Percentiles rank a stretch among this genome's conserved stretches.
phyloP scores from a whole-genome alignment of 257 asterid genomes.

The Solanum habrochaites region DNA sequence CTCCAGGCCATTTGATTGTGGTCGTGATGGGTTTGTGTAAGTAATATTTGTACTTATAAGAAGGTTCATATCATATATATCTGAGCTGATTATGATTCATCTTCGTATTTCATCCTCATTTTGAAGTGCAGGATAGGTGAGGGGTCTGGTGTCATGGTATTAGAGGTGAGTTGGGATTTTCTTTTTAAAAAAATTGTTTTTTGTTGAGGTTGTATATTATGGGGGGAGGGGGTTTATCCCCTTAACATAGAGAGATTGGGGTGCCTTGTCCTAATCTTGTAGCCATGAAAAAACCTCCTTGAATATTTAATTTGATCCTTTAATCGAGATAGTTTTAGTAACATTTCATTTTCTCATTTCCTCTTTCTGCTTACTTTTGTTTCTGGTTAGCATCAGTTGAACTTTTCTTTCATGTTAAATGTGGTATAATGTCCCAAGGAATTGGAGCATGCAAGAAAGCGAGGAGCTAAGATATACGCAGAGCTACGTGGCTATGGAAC shows the following conservation, averaged over 20 bases:
- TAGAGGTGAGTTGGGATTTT: slow-evolving; percentile 58
- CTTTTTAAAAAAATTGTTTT: neutral
- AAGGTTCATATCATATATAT: neutral
- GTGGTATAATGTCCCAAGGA: slow-evolving; percentile 35
- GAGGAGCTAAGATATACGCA: slow-evolving; percentile 86
- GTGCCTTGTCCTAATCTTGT: neutral
- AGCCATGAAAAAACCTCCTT: neutral
- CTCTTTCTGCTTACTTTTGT: neutral
- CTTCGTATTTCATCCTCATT: slow-evolving; percentile 6
- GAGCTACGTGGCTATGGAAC: slow-evolving; percentile 93
- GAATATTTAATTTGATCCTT: neutral
- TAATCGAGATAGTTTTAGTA: neutral
- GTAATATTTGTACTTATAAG: slow-evolving; percentile 9
- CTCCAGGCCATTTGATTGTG: slow-evolving; percentile 89
- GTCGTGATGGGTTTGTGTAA: slow-evolving; percentile 97
- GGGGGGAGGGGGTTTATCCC: neutral
- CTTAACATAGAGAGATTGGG: neutral
- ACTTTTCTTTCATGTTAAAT: neutral
- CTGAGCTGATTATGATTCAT: neutral
- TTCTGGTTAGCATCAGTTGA: neutral
- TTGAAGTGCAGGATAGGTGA: slow-evolving; percentile 75
- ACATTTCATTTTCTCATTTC: neutral
- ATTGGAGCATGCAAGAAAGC: slow-evolving; percentile 77
- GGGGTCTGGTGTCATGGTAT: slow-evolving; percentile 81
- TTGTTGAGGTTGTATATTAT: neutral